A percentile compares a stretch with the other conserved stretches of the same genome.
These are phyloP conservation scores for Volvox carteri DNA, from an alignment of 163 green algal species.

Conservation along the genomic window DNA sequence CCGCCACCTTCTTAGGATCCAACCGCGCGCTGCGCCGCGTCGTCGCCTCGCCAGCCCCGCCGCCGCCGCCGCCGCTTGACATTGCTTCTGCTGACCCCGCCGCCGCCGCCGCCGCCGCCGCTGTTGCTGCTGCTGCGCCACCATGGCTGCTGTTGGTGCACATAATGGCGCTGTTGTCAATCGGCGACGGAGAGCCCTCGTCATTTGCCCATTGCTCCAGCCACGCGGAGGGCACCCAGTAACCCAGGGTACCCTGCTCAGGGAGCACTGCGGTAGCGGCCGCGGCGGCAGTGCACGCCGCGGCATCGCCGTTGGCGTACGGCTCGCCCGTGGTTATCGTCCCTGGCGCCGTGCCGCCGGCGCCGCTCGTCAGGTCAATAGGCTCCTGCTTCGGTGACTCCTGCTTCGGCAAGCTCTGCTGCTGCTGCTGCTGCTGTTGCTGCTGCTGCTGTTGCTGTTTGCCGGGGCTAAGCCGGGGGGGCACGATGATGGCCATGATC, in stretches of 20 bases:
- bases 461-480: background rate
- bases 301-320: background rate
- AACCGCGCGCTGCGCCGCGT: constrained; percentile 48
- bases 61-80: background rate
- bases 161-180: constrained; percentile 77
- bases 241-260: background rate
- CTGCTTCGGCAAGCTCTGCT: background rate
- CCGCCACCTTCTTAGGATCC: constrained; percentile 65
- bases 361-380: background rate
- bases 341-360: background rate
- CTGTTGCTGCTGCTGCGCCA: background rate
- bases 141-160: constrained; percentile 75
- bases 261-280: too few relatives aligned
- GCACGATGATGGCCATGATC: constrained; percentile 22
- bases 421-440: background rate
- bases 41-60: background rate
- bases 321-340: too few relatives aligned
- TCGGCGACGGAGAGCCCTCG: constrained; percentile 51
- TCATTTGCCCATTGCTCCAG: constrained; percentile 80
- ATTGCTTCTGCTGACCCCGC: too few relatives aligned
- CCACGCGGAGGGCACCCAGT: constrained; percentile 69
- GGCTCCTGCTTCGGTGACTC: background rate
- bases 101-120: background rate
- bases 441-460: constrained; percentile 23
- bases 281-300: background rate